These are phyloP conservation scores for Coemansia sp. DNA, from an alignment of 192 early-diverging fungal species.

Conservation along the genomic window DNA sequence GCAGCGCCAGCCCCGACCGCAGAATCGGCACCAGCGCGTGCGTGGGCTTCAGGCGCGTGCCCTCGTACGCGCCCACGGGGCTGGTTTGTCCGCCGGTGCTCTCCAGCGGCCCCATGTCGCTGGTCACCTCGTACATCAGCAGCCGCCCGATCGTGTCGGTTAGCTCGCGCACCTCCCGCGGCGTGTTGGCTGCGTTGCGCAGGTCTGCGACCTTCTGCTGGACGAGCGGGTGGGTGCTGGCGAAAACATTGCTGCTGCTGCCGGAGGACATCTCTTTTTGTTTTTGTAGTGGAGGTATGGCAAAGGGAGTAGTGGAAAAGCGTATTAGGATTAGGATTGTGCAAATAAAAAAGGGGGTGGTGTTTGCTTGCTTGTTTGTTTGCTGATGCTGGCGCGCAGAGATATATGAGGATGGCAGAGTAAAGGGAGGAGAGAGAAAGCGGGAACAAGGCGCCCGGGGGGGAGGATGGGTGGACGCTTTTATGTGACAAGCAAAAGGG, in stretches of 20 bases:
- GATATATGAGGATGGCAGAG: too few species aligned
- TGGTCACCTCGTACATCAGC: slow-evolving; percentile 66
- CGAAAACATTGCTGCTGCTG: slow-evolving; percentile 21
- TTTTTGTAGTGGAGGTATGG: neutral
- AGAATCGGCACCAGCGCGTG: slow-evolving; percentile 67
- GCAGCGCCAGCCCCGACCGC: slow-evolving; percentile 64
- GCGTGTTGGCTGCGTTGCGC: slow-evolving; percentile 45
- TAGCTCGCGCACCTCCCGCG: slow-evolving; percentile 59
- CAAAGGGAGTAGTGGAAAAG: neutral
- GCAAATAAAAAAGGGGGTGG: too few species aligned
- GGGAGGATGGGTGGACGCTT: too few species aligned
- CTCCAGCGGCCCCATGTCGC: slow-evolving; percentile 39
- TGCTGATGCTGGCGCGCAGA: too few species aligned
- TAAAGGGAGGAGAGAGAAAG: too few species aligned
- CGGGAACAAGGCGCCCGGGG: too few species aligned
- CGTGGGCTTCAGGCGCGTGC: slow-evolving; percentile 26
- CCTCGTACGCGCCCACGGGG: slow-evolving; percentile 56
- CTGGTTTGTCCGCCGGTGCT: slow-evolving; percentile 35
- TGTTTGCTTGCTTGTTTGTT: too few species aligned
- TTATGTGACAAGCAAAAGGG: too few species aligned
- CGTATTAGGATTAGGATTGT: too few species aligned
- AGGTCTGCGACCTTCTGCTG: slow-evolving; percentile 62
- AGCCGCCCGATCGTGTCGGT: slow-evolving; percentile 57
- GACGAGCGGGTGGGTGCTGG: slow-evolving; percentile 61
- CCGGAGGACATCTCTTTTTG: neutral